Evolutionary conservation across 2,329 filamentous ascomycete genomes (phyloP).

Genomic region (Juglanconis oblonga): DNA sequence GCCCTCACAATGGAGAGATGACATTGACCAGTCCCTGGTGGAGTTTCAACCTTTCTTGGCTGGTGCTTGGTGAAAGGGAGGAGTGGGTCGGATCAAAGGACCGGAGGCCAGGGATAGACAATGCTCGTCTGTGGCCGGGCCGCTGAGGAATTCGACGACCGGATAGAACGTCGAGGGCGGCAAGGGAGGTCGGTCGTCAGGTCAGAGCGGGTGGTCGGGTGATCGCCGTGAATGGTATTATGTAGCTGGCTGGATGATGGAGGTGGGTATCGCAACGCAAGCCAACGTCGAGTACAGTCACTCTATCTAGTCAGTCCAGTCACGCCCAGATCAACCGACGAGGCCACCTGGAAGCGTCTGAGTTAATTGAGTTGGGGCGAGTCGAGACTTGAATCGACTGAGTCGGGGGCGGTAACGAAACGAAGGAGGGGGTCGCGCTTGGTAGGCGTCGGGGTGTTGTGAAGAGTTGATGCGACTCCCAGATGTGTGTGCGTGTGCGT

Average conservation of each 20-base stretch:
- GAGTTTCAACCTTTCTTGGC: slow-evolving; percentile 1
- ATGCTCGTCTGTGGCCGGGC: neutral
- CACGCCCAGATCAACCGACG: neutral
- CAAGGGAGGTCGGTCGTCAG: neutral
- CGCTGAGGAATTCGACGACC: neutral
- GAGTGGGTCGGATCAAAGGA: neutral
- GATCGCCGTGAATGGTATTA: neutral
- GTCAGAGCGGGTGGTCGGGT: neutral
- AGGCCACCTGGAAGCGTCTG: neutral
- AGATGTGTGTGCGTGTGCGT: neutral
- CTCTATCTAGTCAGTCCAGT: no score
- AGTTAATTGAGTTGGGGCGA: neutral
- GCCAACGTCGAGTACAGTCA: no score
- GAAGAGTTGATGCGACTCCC: neutral
- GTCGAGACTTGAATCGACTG: neutral
- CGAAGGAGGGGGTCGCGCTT: neutral
- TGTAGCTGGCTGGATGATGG: neutral
- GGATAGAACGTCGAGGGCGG: neutral
- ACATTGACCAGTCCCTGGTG: slow-evolving; percentile 12
- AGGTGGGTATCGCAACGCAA: no score
- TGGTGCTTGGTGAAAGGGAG: slow-evolving; percentile 5
- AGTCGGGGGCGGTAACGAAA: neutral
- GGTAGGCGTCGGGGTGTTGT: neutral
- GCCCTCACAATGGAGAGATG: slow-evolving; percentile 12
- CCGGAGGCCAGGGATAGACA: slow-evolving; percentile 10